Base-by-base conservation (phyloP, 2,329 filamentous ascomycete species). In the Phialophora expanda region DNA sequence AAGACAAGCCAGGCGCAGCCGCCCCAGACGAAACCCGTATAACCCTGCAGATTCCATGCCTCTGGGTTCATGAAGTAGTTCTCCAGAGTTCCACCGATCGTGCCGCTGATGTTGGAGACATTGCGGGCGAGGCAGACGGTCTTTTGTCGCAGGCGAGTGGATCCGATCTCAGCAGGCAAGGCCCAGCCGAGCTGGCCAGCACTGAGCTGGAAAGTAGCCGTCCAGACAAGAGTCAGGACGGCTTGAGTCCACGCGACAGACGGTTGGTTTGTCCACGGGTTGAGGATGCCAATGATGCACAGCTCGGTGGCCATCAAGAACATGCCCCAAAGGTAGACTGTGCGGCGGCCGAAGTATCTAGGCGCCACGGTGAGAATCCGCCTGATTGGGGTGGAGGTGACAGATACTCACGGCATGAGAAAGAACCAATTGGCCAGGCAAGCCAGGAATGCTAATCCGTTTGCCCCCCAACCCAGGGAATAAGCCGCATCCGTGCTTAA, bases 391-490 rank as follows among this genome's bases (percentile, higher is more conserved):
- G 20, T 22, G 4, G 6, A 14, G 20, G 2, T 17, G 32, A 14
- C 2, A 17, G 17, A 11, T 20, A 58, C 56, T 46, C 30, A 58
- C 1, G 67, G 62, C 74, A 80, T 77, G 34, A 58, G 38, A 12
- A 79, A 61, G 17, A 75, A 73, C 84, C 84, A 86, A 17, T 83
- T 84, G 0, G 79, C 76, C 1, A 79, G 75, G 0, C 83, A 85
- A 2, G 83, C 84, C 0, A 92, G 95, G 1, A 91, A 89, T 54
- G 89, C 90, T 67, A 95, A 28, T 11, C 57, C 57, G n/a, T 60
- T 60, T 3, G 84, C 82, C 64, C 59, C 28, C 75, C 73, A 48
- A 81, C 67, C 1, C 86, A 86, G 3, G n/a, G 72, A 73, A 64
- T 80, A 81, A 0, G 79, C 73, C 48, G 76, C 69, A 24, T 65